phyloP scores from a whole-genome alignment of 2,329 filamentous ascomycete species.

The Colletotrichum sp. region DNA sequence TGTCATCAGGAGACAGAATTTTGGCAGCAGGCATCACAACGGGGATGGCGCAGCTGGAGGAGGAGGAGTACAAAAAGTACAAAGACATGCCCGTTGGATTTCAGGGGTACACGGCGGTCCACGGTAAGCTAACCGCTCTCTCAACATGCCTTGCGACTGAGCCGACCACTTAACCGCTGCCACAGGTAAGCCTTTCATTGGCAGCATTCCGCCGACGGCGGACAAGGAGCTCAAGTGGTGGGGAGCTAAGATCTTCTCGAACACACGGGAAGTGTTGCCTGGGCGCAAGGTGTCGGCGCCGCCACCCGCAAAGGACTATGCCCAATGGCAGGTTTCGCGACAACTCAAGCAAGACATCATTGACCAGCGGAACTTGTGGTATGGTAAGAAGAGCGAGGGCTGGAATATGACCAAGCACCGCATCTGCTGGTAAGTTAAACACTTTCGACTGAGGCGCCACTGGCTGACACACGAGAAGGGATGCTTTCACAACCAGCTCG shows the following conservation, averaged over 20 bases:
- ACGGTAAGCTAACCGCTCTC: constrained; percentile 37
- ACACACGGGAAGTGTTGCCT: constrained; percentile 56
- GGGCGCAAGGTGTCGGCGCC: constrained; percentile 62
- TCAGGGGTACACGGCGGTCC: constrained; percentile 42
- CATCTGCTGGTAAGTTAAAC: constrained; percentile 66
- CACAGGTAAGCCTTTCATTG: constrained; percentile 58
- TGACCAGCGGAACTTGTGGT: constrained; percentile 62
- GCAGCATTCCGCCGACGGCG: constrained; percentile 59
- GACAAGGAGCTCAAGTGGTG: constrained; percentile 63
- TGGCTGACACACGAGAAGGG: constrained; percentile 48
- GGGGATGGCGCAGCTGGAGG: constrained; percentile 59
- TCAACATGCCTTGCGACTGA: neutral
- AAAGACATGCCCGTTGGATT: constrained; percentile 55
- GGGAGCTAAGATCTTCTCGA: constrained; percentile 65
- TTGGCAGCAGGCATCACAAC: constrained; percentile 65
- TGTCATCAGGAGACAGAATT: constrained; percentile 60
- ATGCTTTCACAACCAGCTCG: constrained; percentile 65
- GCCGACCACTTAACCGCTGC: constrained; percentile 18
- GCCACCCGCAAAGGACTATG: constrained; percentile 60
- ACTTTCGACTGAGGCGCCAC: neutral
- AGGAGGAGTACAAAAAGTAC: constrained; percentile 48
- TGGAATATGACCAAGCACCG: constrained; percentile 68
- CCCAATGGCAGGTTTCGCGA: constrained; percentile 65
- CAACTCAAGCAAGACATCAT: constrained; percentile 63
- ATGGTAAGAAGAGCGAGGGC: constrained; percentile 57